These are phyloP conservation scores for Keithomyces neogunnii DNA, from an alignment of 2,329 filamentous ascomycete genomes.

Conservation along the genomic window DNA sequence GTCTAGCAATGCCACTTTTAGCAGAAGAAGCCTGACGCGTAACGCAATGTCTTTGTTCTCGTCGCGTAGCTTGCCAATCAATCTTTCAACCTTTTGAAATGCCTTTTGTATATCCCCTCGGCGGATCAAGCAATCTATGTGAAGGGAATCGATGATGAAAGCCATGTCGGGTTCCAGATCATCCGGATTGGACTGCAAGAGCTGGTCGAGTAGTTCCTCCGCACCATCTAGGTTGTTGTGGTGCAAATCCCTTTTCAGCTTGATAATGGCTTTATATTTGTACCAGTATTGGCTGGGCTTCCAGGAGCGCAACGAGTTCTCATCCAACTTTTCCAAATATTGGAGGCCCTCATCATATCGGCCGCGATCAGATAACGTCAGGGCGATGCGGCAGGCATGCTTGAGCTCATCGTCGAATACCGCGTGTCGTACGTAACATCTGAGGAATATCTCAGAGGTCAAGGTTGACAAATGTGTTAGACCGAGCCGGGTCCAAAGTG, in stretches of 20 bases:
- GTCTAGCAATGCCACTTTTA: conserved; percentile 64
- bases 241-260: conserved; percentile 54
- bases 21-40: conserved; percentile 60
- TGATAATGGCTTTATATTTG: conserved; percentile 58
- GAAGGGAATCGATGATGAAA: conserved; percentile 41
- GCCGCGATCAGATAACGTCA: conserved; percentile 52
- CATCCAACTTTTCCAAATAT: conserved; percentile 37
- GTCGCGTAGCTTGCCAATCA: conserved; percentile 33
- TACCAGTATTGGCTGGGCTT: conserved; percentile 70
- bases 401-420: conserved; percentile 71
- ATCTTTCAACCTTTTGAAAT: conserved; percentile 37
- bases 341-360: conserved; percentile 58
- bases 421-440: conserved; percentile 54
- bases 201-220: conserved; percentile 40
- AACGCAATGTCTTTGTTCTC: conserved; percentile 49
- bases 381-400: conserved; percentile 62
- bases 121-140: conserved; percentile 42
- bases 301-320: conserved; percentile 58
- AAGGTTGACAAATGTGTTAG: conserved; percentile 44
- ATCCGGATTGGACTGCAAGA: conserved; percentile 41
- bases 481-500: conserved; percentile 71
- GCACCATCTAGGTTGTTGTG: conserved; percentile 44
- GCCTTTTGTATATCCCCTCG: conserved; percentile 39
- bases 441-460: conserved; percentile 65
- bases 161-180: conserved; percentile 44